Conservation (phyloP, 78 protist genomes). For the Salpingoeca rosetta region DNA sequence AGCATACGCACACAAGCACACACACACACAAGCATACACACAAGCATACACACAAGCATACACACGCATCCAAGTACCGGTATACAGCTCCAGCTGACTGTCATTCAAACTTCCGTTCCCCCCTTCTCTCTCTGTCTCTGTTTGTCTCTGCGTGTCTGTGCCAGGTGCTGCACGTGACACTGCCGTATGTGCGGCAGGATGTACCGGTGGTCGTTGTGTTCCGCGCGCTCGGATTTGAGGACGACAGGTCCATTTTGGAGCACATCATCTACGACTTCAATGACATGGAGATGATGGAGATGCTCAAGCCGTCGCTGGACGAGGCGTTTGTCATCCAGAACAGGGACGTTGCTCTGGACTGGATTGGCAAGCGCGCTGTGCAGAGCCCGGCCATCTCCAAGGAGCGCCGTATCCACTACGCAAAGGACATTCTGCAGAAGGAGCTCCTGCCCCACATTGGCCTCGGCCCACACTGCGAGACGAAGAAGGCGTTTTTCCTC, state of each 20-base stretch:
- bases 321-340: slow-evolving; percentile 71
- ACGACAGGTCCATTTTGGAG: slow-evolving; percentile 88
- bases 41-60: too few species aligned
- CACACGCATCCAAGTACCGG: too few species aligned
- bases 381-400: slow-evolving; percentile 1
- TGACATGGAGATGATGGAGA: slow-evolving; percentile 75
- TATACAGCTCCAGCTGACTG: too few species aligned
- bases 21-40: too few species aligned
- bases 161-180: slow-evolving; percentile 8
- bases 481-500: slow-evolving; percentile 88
- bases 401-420: slow-evolving; percentile 13
- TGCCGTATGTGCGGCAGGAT: slow-evolving; percentile 74
- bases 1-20: too few species aligned
- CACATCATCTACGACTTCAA: slow-evolving; percentile 79
- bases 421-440: slow-evolving; percentile 54
- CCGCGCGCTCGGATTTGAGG: slow-evolving; percentile 87
- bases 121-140: too few species aligned
- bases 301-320: slow-evolving; percentile 87
- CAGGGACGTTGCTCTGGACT: slow-evolving; percentile 83
- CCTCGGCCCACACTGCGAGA: slow-evolving; percentile 60
- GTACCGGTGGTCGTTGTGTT: slow-evolving; percentile 87
- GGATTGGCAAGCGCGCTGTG: slow-evolving; percentile 64
- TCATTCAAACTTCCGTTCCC: too few species aligned
- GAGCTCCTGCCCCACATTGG: slow-evolving; percentile 95
- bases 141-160: too few species aligned